Evolutionary conservation across 2,329 filamentous ascomycete species (phyloP).

Genomic region (Epichloe sp.): DNA sequence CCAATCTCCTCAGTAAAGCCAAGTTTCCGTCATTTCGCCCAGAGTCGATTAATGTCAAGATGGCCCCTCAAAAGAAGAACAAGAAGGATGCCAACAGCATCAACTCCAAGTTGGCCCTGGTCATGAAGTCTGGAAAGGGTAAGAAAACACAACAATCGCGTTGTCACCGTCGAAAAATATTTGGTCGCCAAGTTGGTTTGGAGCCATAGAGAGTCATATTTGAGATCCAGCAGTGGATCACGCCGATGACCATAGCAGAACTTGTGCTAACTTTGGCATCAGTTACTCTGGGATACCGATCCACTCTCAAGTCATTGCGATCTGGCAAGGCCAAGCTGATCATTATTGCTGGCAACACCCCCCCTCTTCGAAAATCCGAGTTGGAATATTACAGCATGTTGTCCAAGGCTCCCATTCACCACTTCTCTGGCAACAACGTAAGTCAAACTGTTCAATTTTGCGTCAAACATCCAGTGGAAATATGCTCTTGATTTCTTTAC

Average conservation of each 20-base stretch:
- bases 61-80: constrained; percentile 60
- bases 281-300: constrained; percentile 31
- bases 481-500: neutral
- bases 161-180: neutral
- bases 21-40: constrained; percentile 16
- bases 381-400: constrained; percentile 92
- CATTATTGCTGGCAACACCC: constrained; percentile 87
- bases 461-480: neutral
- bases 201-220: neutral
- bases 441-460: constrained; percentile 31
- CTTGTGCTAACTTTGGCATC: neutral
- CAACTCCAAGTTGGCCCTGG: constrained; percentile 48
- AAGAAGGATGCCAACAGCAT: constrained; percentile 74
- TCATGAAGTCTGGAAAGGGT: constrained; percentile 62
- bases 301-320: constrained; percentile 68
- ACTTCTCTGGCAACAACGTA: constrained; percentile 98
- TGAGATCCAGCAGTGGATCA: neutral
- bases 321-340: constrained; percentile 98
- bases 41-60: constrained; percentile 35
- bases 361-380: constrained; percentile 97
- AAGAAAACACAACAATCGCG: constrained; percentile 26
- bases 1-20: constrained; percentile 11
- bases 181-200: neutral
- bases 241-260: neutral
- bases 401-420: constrained; percentile 89